Base-by-base conservation (phyloP, 441 rosid genomes). In the Jatropha podagrica region DNA sequence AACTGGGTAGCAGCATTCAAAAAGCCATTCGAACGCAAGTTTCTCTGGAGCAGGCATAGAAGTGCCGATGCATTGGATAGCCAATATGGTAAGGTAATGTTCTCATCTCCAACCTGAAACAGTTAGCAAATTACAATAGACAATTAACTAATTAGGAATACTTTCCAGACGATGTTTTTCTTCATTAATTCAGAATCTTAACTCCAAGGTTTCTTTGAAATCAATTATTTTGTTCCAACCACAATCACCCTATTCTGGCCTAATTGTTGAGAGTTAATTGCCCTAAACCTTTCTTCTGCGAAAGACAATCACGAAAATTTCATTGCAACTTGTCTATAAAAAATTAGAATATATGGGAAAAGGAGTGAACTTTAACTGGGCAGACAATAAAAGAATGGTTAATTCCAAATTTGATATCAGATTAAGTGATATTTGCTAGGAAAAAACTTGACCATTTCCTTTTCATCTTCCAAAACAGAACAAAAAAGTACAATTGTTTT, bases 51-150 rank as follows among this genome's bases (percentile, higher is more conserved):
- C 65, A 94, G 95, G 86, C 99, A 96, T 66, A 96, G 83, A 74
- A 96, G 98, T 74, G 99, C 97, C 27, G 98, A 91, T 65, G 98
- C 68, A 83, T 91, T 94, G 77, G 98, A 89, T 74, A 96, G 85
- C 99, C 99, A 96, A 81, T 94, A 96, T 68, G 98, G 98, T 69
- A 94, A 90, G 40, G 84, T 86, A 49, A 46, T 74, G 68, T 81
- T 85, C 79, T 92, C 99, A 83, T 91, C 89, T 52, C 88, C 94
- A 77, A 79, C 95, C 99, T 96, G 95, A 81, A 86, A 85, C 40
- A 77, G 26, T 66, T 72, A 77, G 71, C 41, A 49, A 60, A 61
- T 44, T 58, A 55, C 7, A 60, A 3, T 12, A 48, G 52, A 1
- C 32, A 0, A 32, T 32, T 32, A 32, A 32, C 32, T 32, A 32